Base-by-base conservation (phyloP, 75 land plant species). In the Picea glauca region DNA sequence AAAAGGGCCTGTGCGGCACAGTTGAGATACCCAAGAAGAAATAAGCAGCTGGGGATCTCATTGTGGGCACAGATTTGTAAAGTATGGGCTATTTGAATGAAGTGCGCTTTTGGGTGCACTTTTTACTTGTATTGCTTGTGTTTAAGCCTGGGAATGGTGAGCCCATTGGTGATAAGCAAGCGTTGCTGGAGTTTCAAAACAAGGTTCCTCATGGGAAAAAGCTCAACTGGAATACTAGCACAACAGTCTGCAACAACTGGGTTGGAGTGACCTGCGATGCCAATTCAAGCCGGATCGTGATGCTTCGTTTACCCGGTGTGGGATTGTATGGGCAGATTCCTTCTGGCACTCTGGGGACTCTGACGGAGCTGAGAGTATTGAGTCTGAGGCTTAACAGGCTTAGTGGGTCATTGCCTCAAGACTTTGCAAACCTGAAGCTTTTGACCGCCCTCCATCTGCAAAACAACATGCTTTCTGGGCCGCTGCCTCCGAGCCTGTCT, bases 311-410 rank as follows among this genome's bases (percentile, higher is more conserved):
- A 14, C 99, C 95, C 0, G 94, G 85, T 0, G 67, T 84, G 61
- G 93, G 93, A 2, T 85, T 96, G 31, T 7, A 54, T 66, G 99
- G 99, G 20, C 68, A 80, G 0, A 87, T 96, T 26, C 99, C 97
- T 60, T 60, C 74, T 5, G 85, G 84, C 72, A 92, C 93, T 2
- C 76, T 96, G 4, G 91, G 92, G 8, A 74, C 62, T 62, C 78
- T 96, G 32, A 86, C 87, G 58, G 87, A 84, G 18, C 86, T 96
- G 21, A 77, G 62, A 64, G 87, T 80, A 13, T 80, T 96, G 32
- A 94, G 93, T 82, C 84, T 96, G 9, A 84, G 90, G 35, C 85
- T 88, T 43, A 96, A 94, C 65, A 68, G 35, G 70, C 90, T 94
- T 18, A 79, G 58, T 32, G 99, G 97, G 4, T 40, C 32, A 23